Evolutionary conservation across 2,329 filamentous ascomycete genomes (phyloP), one percentile per base, ranked within the genome.

Genomic region (Sporothrix schenckii): DNA sequence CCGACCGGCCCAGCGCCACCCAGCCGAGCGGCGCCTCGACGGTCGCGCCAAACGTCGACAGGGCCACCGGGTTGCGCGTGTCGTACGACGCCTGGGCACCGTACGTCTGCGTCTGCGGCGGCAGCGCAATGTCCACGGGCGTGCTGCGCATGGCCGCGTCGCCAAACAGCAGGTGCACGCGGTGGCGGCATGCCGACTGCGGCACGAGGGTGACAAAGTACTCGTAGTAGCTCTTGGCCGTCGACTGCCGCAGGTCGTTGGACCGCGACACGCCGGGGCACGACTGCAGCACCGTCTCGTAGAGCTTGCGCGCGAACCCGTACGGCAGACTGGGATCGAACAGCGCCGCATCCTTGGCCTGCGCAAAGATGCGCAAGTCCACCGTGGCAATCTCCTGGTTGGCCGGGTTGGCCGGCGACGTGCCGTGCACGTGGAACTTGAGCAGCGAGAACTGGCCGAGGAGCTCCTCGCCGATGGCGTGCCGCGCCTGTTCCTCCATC

Each of bases 391-490:
- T 69, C 39, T 75, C 73, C 54, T 75, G 74, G 60, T 71, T 73
- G 2, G 60, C 50, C 1, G 74, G 72, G 47, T 75, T 72, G 19
- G 58, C 69, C 3, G 72, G 73, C 19, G 72, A 74, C 4, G 72
- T 71, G 27, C 74, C 73, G 54, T 73, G 72, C 11, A 73, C 19
- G 21, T 66, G 70, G 41, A 75, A 75, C 34, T 73, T 73, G 19
- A 75, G 69, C 24, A 72, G 65, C 44, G 69, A 71, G 52, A 75
- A 74, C 34, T 74, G 66, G 66, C 70, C 71, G 27, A 76, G 68
- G 14, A 72, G 71, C 3, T 74, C 73, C n/a, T 76, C 74, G 54
- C 75, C 75, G 16, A 77, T 73, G n/a, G 73, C 71, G 50, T 72
- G 63, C 52, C 73, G 65, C 1, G 69, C 68, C 41, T 72, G 71